Base-by-base conservation (phyloP, 768 basidiomycete species). In the Arthromyces matolae region DNA sequence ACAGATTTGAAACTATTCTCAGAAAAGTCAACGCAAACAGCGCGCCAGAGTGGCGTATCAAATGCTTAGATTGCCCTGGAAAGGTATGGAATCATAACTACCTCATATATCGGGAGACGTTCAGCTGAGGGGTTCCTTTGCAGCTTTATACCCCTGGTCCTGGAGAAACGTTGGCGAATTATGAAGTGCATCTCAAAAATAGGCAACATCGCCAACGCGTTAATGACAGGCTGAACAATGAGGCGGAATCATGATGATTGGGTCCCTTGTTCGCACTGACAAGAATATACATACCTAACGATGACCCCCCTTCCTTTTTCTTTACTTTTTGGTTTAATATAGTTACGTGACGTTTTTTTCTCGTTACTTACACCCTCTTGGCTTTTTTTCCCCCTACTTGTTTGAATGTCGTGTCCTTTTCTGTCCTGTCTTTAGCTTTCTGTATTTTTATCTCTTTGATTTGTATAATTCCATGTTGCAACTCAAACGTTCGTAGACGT, bases 121-220 rank as follows among this genome's bases (percentile, higher is more conserved):
- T 27, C n/a, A 6, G 12, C 13, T 18, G 16, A 16, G 13, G 41
- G 16, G 27, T 9, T 22, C 5, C 4, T 32, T 0, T 47, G 34
- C 58, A 93, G 84, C 65, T 96, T 48, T 98, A 96, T 73, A 90
- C 87, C 57, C 84, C 93, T 36, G 94, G 94, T 37, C 90, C 90
- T 9, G 86, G 78, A 7, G 86, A 94, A 67, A 89, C 89, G 9
- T 67, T 97, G 40, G 73, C 78, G 20, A 96, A 97, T 64, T 98
- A 93, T 57, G 89, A 93, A 61, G 87, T 96, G 9, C 95, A 99
- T 70, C 70, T 99, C 45, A 86, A 82, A 71, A 92, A 93, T 58
- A 79, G 88, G 41, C 77, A 80, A 61, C 90, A 93, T 66, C 81
- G 89, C 31, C 75, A 78, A 53, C 79, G 82, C 43, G 89, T 92